Conservation (phyloP, 345 rosid genomes). For the Hypericum androsaemum region DNA sequence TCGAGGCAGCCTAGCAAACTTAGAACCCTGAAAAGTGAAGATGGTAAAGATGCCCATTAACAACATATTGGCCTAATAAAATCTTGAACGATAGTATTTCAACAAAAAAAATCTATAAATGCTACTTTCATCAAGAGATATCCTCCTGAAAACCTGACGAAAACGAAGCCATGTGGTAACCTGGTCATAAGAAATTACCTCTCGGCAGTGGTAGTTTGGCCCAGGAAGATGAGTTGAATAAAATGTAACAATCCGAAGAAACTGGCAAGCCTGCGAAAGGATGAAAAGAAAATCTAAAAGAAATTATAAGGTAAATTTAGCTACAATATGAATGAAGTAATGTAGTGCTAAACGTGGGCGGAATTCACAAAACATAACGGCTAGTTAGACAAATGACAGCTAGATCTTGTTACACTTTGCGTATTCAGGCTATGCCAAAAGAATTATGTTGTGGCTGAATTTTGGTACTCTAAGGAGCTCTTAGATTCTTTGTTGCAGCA, state of each 20-base stretch:
- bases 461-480: too few relatives aligned
- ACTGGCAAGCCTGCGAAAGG: not conserved
- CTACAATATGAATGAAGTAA: not conserved
- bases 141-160: conserved; percentile 5
- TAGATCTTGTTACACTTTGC: too few relatives aligned
- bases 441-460: too few relatives aligned
- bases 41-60: conserved; percentile 10
- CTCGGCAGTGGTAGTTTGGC: conserved; percentile 3
- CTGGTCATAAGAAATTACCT: not conserved
- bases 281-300: not conserved
- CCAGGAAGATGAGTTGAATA: conserved; percentile 3
- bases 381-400: too few relatives aligned
- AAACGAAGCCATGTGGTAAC: not conserved
- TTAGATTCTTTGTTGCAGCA: too few relatives aligned
- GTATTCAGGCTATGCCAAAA: too few relatives aligned
- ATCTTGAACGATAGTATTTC: too few relatives aligned
- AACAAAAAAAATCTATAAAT: conserved; percentile 1
- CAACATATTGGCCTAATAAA: conserved; percentile 10
- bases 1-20: not conserved
- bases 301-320: not conserved
- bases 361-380: too few relatives aligned
- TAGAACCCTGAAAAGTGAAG: not conserved
- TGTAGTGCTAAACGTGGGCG: not conserved
- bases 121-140: conserved; percentile 6
- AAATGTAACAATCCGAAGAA: conserved; percentile 3